Percentiles rank a stretch among this genome's conserved stretches.
Conservation (phyloP, 768 basidiomycete genomes). For the Plicaturopsis crispa region DNA sequence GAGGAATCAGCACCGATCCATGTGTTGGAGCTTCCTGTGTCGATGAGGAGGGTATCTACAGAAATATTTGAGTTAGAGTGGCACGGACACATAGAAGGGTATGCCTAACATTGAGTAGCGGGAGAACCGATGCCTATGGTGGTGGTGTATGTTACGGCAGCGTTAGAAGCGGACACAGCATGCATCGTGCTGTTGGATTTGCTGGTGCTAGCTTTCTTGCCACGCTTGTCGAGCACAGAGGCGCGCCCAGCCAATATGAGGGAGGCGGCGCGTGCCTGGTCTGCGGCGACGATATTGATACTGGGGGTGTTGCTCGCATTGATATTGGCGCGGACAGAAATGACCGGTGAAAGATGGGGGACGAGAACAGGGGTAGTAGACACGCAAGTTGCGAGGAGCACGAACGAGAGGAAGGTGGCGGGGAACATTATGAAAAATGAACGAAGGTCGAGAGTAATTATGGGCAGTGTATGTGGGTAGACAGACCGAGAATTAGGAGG, state of each 20-base stretch:
- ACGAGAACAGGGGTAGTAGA: no score
- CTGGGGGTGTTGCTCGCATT: no score
- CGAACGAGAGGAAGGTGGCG: no score
- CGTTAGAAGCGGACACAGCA: conserved; percentile 13
- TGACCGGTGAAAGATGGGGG: no score
- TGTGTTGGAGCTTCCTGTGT: conserved; percentile 25
- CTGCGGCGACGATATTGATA: conserved; percentile 23
- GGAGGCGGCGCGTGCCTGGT: conserved; percentile 31
- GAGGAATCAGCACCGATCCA: conserved; percentile 19
- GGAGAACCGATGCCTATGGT: conserved; percentile 20
- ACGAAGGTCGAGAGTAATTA: no score
- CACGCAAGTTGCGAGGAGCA: no score
- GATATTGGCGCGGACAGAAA: no score
- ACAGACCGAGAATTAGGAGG: no score
- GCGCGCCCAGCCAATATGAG: conserved; percentile 14
- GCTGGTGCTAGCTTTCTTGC: no score
- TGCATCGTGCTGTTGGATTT: not conserved
- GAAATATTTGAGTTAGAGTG: not conserved
- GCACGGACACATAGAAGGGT: not conserved
- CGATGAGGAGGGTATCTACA: conserved; percentile 20
- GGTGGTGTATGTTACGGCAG: conserved; percentile 16
- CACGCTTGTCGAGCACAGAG: conserved; percentile 5
- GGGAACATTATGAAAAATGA: no score
- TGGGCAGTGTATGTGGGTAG: no score
- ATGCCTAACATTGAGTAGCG: conserved; percentile 16